phyloP scores from a whole-genome alignment of 75 land plant species.

The Adiantum capillusveneris region DNA sequence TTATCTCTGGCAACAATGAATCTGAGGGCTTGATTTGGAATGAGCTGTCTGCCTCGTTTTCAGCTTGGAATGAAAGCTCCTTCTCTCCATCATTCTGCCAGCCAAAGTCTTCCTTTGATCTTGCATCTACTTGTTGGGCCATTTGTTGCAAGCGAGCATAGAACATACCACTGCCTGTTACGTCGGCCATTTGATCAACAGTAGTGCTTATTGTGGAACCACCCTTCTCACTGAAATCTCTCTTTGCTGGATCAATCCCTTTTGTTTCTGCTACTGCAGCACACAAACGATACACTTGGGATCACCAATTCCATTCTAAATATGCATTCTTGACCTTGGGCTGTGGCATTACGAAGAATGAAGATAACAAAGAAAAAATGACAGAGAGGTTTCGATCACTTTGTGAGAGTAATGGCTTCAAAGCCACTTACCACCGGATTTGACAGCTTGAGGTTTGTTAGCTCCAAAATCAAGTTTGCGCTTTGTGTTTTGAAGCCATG shows the following conservation, averaged over 20 bases:
- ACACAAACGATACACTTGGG: too few species aligned
- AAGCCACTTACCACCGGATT: too few species aligned
- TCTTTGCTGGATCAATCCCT: too few species aligned
- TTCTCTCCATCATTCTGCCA: background rate
- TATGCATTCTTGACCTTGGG: too few species aligned
- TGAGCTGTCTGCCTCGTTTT: background rate
- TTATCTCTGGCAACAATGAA: background rate
- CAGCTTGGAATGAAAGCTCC: background rate
- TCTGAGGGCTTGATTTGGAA: background rate
- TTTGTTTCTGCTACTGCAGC: too few species aligned
- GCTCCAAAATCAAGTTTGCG: background rate
- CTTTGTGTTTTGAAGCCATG: background rate
- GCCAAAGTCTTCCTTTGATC: conserved; percentile 1
- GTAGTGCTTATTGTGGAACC: background rate
- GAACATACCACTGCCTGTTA: background rate
- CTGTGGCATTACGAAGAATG: too few species aligned
- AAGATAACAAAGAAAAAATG: too few species aligned
- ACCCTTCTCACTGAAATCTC: background rate
- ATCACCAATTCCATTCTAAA: too few species aligned
- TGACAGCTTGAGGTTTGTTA: background rate
- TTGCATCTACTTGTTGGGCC: conserved; percentile 5
- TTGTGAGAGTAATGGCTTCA: too few species aligned
- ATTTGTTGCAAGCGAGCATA: background rate
- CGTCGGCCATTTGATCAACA: background rate
- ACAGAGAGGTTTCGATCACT: too few species aligned